Conservation (phyloP, 2,329 filamentous ascomycete species). For the Aspergillus proliferans region DNA sequence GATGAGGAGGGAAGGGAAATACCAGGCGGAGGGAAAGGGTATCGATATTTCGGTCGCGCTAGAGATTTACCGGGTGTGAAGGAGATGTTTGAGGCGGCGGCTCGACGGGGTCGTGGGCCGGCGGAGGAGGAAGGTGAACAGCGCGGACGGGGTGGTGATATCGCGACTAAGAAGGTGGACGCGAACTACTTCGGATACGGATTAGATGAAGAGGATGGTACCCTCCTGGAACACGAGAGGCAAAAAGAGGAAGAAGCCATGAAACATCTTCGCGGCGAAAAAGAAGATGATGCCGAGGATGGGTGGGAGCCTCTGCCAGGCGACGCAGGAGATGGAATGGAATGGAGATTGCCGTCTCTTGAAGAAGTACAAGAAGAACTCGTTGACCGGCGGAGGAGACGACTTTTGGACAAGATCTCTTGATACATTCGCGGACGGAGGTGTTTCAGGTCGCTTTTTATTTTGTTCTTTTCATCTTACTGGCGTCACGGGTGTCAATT, state of each 20-base stretch:
- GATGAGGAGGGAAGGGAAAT: constrained; percentile 69
- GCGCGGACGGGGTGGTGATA: constrained; percentile 33
- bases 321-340: constrained; percentile 72
- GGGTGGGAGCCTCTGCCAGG: constrained; percentile 84
- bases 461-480: constrained; percentile 7
- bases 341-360: constrained; percentile 75
- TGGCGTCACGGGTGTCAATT: constrained; percentile 4
- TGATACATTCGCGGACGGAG: constrained; percentile 17
- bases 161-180: constrained; percentile 65
- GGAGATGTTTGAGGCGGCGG: constrained; percentile 83
- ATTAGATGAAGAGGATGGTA: constrained; percentile 82
- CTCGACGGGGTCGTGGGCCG: constrained; percentile 55
- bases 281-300: constrained; percentile 54
- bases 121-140: constrained; percentile 63
- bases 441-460: constrained; percentile 7
- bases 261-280: constrained; percentile 58
- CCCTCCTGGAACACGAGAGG: constrained; percentile 71
- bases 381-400: constrained; percentile 75
- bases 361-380: constrained; percentile 94
- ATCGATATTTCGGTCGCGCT: constrained; percentile 89
- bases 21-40: constrained; percentile 71
- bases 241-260: constrained; percentile 76
- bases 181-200: constrained; percentile 96
- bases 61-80: constrained; percentile 89
- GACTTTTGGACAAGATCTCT: constrained; percentile 73